Conservation (phyloP, 208 protist genomes). For the Phytomonas sp. region DNA sequence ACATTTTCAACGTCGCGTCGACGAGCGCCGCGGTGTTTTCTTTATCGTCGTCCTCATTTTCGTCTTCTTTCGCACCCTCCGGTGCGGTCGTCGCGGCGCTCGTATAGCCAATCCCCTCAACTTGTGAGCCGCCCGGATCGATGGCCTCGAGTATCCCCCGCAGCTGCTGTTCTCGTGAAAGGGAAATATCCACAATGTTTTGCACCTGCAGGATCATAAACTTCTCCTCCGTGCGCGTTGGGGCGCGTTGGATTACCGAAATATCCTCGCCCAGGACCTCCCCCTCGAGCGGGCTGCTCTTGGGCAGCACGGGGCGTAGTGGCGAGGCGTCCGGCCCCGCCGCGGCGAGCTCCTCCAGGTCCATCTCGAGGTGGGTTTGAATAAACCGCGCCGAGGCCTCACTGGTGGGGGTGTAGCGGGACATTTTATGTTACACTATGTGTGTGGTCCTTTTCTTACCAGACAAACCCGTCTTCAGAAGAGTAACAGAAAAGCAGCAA, state of each 20-base stretch:
- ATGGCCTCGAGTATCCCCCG: conserved; percentile 10
- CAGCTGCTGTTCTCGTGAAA: conserved; percentile 37
- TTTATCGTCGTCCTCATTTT: conserved; percentile 1
- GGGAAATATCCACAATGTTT: conserved; percentile 42
- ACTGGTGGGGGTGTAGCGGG: conserved; percentile 14
- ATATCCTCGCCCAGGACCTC: not conserved
- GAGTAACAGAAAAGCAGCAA: too few relatives aligned
- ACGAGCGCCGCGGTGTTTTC: conserved; percentile 15
- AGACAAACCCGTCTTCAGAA: not conserved
- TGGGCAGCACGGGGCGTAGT: not conserved
- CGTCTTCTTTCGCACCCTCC: conserved; percentile 3
- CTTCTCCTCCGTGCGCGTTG: not conserved
- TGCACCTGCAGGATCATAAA: conserved; percentile 49
- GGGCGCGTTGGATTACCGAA: not conserved
- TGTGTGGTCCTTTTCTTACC: not conserved
- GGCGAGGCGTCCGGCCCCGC: not conserved
- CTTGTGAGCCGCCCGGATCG: too few relatives aligned
- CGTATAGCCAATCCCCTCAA: too few relatives aligned
- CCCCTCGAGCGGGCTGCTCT: not conserved
- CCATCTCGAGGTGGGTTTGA: conserved; percentile 30
- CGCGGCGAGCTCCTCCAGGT: conserved; percentile 34
- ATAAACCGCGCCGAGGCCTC: conserved; percentile 24
- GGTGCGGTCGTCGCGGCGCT: too few relatives aligned
- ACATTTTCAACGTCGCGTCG: conserved; percentile 25
- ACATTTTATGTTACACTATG: not conserved